Evolutionary conservation across 2,329 filamentous ascomycete species (phyloP), one percentile per base, ranked within the genome.

Genomic region (Rutstroemia sp.): DNA sequence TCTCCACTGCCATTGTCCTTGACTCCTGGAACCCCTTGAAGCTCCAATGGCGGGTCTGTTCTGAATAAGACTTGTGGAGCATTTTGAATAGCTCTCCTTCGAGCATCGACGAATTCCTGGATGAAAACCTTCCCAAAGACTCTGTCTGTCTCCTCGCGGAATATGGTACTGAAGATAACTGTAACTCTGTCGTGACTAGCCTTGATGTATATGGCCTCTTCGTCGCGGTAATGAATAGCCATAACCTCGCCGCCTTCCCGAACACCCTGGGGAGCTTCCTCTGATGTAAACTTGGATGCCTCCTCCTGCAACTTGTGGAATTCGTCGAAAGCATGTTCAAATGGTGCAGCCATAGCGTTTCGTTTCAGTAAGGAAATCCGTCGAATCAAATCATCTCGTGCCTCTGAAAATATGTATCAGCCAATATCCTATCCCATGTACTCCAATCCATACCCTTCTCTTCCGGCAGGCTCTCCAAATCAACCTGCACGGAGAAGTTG

Each of bases 141-240:
- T 60, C 92, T 81, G 71, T 99, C 94, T 54, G 95, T 99, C 76
- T 99, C 95, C 71, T 99, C 95, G 57, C 90, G 82, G 80, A 99
- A 99, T 52, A 97, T 83, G 44, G 94, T 99, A 75, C 91, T 96
- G 80, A 99, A 99, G 69, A 99, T 99, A 68, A 99, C 92, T 0
- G 95, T 99, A 52, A 99, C 94, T 68, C 94, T 86, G 72, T 99
- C 94, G 75, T 95, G 88, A 72, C 89, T 95, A 60, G 94, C 92
- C 77, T 99, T 97, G 77, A 99, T 87, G 73, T 95, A 99, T 69
- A 99, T 97, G 52, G 94, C 92, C 73, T 99, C 94, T 77, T 97
- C 92, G 69, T 99, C 95, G 56, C 94, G 88, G 76, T 99, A 99
- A 73, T 97, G 92, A 66, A 99, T 95, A 2, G 92, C 86, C 81